phyloP scores from a whole-genome alignment of 2,329 filamentous ascomycete species.

The Cylindrodendrum hubeiense region DNA sequence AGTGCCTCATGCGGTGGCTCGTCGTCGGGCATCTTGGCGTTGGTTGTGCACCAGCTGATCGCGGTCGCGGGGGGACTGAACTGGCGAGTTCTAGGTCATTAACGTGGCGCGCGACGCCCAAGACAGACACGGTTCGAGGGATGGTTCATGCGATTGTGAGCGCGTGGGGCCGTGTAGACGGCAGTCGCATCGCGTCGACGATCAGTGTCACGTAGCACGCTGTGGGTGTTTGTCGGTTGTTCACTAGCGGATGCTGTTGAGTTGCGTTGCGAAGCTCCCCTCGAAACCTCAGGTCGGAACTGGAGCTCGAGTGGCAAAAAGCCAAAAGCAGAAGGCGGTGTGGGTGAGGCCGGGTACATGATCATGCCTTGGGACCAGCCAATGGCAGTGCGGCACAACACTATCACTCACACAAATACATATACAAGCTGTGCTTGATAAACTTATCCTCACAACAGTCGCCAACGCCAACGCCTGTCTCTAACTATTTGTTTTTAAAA shows the following conservation, averaged over 20 bases:
- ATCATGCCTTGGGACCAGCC: neutral
- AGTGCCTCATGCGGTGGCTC: slow-evolving; percentile 40
- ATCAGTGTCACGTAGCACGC: neutral
- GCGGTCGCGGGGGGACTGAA: slow-evolving; percentile 31
- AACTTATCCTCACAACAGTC: too few species aligned
- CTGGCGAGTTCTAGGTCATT: slow-evolving; percentile 29
- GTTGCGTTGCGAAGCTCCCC: slow-evolving; percentile 6
- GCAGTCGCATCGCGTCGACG: slow-evolving; percentile 14
- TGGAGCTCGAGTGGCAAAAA: slow-evolving; percentile 36
- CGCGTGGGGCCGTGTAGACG: neutral
- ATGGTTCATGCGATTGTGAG: neutral
- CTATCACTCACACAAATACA: neutral
- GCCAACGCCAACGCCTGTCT: too few species aligned
- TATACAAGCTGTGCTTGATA: too few species aligned
- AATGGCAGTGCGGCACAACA: neutral
- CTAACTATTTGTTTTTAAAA: too few species aligned
- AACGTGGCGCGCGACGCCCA: slow-evolving; percentile 14
- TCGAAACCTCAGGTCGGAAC: slow-evolving; percentile 16
- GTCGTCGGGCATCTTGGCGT: slow-evolving; percentile 42
- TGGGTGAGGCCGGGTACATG: neutral
- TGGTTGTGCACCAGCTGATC: slow-evolving; percentile 26
- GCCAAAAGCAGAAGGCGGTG: slow-evolving; percentile 39
- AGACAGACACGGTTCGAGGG: neutral
- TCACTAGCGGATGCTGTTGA: slow-evolving; percentile 4
- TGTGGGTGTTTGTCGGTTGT: slow-evolving; percentile 11